These are phyloP conservation scores for Linaria vulgaris DNA, from an alignment of 257 asterid genomes.

Conservation along the genomic window DNA sequence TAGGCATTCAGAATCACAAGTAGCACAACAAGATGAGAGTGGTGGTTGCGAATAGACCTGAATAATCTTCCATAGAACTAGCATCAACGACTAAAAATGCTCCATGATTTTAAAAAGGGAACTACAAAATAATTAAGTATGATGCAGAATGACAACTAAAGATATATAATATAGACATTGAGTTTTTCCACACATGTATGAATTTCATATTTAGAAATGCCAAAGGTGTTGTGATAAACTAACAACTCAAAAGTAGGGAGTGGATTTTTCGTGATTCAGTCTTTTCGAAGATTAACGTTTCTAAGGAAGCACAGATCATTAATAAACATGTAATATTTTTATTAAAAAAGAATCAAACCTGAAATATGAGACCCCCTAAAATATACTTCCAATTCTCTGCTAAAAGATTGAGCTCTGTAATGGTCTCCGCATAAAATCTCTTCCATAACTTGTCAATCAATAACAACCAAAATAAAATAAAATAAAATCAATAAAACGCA, in stretches of 20 bases:
- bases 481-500: constrained; percentile 5
- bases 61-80: neutral
- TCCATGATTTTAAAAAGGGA: neutral
- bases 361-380: constrained; percentile 63
- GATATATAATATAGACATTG: no score
- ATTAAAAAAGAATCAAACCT: constrained; percentile 46
- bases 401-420: constrained; percentile 61
- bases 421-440: constrained; percentile 55
- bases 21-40: neutral
- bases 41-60: no score
- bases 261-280: no score
- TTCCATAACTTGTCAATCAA: constrained; percentile 58
- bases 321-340: constrained; percentile 10
- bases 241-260: no score
- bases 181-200: no score
- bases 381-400: constrained; percentile 70
- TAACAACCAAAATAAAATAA: constrained; percentile 2
- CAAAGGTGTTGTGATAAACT: no score
- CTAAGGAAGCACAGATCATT: constrained; percentile 21
- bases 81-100: neutral
- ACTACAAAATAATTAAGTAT: no score
- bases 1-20: constrained; percentile 1
- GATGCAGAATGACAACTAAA: no score
- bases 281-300: no score
- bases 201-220: no score